Evolutionary conservation across 176 grass and related monocot species (phyloP).

Genomic region (Oryza meridionalis): DNA sequence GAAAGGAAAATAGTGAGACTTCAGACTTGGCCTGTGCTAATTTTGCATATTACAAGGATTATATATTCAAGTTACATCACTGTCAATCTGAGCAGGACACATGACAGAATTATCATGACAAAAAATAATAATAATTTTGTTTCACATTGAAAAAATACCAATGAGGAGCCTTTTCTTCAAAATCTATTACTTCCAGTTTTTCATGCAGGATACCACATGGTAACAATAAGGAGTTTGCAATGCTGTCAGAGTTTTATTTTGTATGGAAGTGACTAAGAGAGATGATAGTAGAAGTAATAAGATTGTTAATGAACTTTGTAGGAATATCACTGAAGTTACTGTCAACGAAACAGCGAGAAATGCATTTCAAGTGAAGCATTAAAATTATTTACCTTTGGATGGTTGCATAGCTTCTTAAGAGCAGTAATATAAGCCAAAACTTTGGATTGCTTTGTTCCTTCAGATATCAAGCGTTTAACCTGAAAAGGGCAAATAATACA

Average conservation of each 20-base stretch:
- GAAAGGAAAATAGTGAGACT: neutral
- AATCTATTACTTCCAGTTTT: conserved; percentile 13
- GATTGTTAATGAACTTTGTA: conserved; percentile 28
- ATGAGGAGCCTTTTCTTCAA: conserved; percentile 12
- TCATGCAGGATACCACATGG: conserved; percentile 24
- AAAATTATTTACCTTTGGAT: conserved; percentile 84
- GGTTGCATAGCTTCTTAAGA: conserved; percentile 98
- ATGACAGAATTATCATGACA: conserved; percentile 20
- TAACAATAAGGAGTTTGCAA: conserved; percentile 14
- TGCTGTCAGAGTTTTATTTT: conserved; percentile 11
- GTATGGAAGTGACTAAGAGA: conserved; percentile 9
- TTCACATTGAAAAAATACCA: neutral
- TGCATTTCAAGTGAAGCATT: conserved; percentile 13
- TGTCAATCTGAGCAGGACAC: conserved; percentile 17
- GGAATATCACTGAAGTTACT: conserved; percentile 10
- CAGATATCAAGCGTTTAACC: conserved; percentile 78
- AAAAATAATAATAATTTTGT: neutral
- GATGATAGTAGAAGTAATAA: conserved; percentile 2
- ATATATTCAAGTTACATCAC: neutral
- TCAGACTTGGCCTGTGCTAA: neutral
- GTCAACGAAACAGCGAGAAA: neutral
- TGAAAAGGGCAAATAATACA: conserved; percentile 47
- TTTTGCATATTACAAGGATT: conserved; percentile 8
- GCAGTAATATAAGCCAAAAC: conserved; percentile 98
- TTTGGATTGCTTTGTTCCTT: conserved; percentile 83